Base-by-base conservation (phyloP, 805 yeast genomes). In the Candida jianshihensis region DNA sequence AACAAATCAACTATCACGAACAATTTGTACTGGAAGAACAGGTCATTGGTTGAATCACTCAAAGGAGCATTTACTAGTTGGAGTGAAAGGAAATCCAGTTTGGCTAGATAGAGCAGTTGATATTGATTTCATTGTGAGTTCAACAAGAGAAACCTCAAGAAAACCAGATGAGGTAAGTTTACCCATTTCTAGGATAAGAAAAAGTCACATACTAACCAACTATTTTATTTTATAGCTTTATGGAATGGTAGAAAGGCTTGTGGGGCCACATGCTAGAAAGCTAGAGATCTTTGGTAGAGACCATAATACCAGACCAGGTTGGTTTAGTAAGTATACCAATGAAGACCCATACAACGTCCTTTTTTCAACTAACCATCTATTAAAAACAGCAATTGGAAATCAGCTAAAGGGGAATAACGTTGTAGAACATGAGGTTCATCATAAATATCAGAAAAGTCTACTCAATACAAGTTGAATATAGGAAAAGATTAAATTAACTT, bases 21-120 rank as follows among this genome's bases (percentile, higher is more conserved):
- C 96, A 0, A 88, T 89, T 30, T 88, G 94, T 41, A 90, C 97
- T 0, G 97, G 97, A 1, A 65, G 97, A 44, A 89, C 97, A 0
- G 97, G 97, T 0, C 97, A 89, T 56, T 89, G 97, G 97, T 66
- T 89, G 36, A 89, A 89, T 54, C 97, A 89, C 59, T 83, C 96
- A 0, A 89, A 89, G 49, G 97, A 89, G 57, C 97, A 89, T 55
- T 63, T 87, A 30, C 59, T 89, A 5, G 83, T 90, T 8, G 97
- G 96, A 22, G 51, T 82, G 19, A 89, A 89, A 51, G 97, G 96
- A 1, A 54, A 73, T 28, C 88, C 94, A 0, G 50, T 58, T 25
- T 86, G 95, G 95, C 49, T 87, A 19, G 73, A 72, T 38, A 62
- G 67, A 36, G 67, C 73, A 21, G 57, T 83, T 14, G 96, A 89